A percentile compares a stretch with the other conserved stretches of the same genome.
Evolutionary conservation across 768 basidiomycete genomes (phyloP).

Genomic region (Rubroboletus satanas): DNA sequence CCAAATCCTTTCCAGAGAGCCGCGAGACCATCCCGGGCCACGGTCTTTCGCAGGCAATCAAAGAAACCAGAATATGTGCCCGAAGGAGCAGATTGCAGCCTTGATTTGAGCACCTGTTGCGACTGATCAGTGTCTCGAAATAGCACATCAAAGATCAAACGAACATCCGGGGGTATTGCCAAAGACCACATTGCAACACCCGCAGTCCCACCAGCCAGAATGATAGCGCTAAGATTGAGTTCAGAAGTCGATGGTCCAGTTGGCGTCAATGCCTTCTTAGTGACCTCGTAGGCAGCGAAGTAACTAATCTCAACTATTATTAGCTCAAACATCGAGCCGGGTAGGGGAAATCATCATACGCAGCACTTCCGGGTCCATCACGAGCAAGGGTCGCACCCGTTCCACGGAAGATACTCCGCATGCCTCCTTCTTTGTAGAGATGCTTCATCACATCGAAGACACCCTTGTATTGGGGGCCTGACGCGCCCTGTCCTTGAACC

Average conservation of each 20-base stretch:
- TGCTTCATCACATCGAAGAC: constrained; percentile 88
- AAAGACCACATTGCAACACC: constrained; percentile 98
- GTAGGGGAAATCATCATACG: constrained; percentile 49
- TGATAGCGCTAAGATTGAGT: constrained; percentile 80
- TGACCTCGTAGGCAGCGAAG: constrained; percentile 94
- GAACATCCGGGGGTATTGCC: constrained; percentile 93
- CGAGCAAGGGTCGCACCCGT: constrained; percentile 90
- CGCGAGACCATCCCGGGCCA: constrained; percentile 78
- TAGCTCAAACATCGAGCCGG: constrained; percentile 3
- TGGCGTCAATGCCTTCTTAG: constrained; percentile 83
- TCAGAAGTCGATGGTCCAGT: constrained; percentile 74
- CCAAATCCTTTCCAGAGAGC: constrained; percentile 98
- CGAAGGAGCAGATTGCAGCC: constrained; percentile 92
- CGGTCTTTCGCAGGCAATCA: constrained; percentile 90
- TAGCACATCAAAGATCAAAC: constrained; percentile 25
- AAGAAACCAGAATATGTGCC: constrained; percentile 95
- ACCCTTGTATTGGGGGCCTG: constrained; percentile 75
- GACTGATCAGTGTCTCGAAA: constrained; percentile 4
- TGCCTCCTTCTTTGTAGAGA: constrained; percentile 90
- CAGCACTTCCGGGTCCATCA: constrained; percentile 95
- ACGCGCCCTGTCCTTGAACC: constrained; percentile 85
- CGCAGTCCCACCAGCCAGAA: constrained; percentile 89
- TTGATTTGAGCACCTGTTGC: constrained; percentile 85
- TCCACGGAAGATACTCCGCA: constrained; percentile 89
- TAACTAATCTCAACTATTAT: constrained; percentile 51